Evolutionary conservation across 768 basidiomycete species (phyloP).

Genomic region (Russula lepida): DNA sequence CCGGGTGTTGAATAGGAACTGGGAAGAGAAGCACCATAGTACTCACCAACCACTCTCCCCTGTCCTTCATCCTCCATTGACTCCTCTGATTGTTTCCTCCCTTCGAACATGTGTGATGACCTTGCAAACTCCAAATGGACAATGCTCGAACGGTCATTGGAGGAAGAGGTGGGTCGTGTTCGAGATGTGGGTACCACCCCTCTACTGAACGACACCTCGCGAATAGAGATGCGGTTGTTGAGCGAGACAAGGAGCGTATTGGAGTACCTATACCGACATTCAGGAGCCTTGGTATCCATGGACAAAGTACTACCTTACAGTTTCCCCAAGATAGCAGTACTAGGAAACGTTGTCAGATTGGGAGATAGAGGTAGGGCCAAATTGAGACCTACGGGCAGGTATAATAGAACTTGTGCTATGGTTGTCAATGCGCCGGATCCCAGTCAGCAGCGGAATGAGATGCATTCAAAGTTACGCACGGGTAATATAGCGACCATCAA

Average conservation of each 20-base stretch:
- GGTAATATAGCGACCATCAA: neutral
- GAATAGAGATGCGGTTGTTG: conserved; percentile 9
- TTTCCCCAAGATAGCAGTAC: conserved; percentile 8
- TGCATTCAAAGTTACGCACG: neutral
- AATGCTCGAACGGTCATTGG: no score
- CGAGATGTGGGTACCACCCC: neutral
- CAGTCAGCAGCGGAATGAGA: neutral
- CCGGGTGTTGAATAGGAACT: neutral
- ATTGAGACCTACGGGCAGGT: conserved; percentile 2
- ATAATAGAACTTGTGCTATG: conserved; percentile 3
- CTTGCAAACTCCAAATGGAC: neutral
- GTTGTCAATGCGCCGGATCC: neutral
- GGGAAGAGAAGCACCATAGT: neutral
- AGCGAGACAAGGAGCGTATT: conserved; percentile 8
- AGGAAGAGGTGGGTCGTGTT: neutral
- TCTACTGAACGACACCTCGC: neutral
- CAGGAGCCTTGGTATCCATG: neutral
- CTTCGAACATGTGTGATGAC: neutral
- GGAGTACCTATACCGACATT: neutral
- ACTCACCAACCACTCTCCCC: neutral
- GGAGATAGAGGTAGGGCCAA: neutral
- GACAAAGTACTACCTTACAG: neutral
- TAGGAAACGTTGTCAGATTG: neutral
- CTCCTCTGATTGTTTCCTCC: neutral
- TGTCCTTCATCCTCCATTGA: neutral